Conservation (phyloP, 371 early-diverging fungal species). For the Mucor piriformis region DNA sequence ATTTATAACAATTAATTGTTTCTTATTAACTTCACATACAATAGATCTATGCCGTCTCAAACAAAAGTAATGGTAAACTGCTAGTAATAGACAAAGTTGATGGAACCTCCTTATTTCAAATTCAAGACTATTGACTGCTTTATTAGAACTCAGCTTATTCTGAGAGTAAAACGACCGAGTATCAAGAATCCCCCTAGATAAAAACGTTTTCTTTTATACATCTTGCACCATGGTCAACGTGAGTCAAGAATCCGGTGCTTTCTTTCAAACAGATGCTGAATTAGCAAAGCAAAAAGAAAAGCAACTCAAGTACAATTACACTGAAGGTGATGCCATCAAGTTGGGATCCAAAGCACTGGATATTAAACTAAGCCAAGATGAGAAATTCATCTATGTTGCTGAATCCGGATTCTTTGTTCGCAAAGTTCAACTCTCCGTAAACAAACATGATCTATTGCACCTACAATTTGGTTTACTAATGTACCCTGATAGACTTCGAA, state of each 20-base stretch:
- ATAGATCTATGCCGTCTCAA: too few species aligned
- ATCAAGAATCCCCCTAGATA: too few species aligned
- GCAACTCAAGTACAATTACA: conserved; percentile 65
- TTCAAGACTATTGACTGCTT: too few species aligned
- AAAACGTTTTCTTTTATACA: neutral
- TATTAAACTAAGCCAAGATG: conserved; percentile 33
- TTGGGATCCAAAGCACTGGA: conserved; percentile 68
- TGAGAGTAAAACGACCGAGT: too few species aligned
- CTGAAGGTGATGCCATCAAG: conserved; percentile 63
- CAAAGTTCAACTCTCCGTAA: conserved; percentile 58
- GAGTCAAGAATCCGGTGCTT: conserved; percentile 61
- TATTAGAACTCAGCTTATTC: too few species aligned
- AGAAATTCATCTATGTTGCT: conserved; percentile 54
- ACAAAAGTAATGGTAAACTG: too few species aligned
- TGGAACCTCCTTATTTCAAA: too few species aligned
- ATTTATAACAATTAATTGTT: too few species aligned
- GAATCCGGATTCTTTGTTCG: conserved; percentile 66
- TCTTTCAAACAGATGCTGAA: conserved; percentile 82
- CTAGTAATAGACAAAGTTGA: too few species aligned
- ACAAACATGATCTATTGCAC: neutral
- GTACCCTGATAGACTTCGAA: conserved; percentile 62
- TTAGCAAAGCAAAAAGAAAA: conserved; percentile 58
- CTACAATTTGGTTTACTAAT: too few species aligned
- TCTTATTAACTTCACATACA: too few species aligned
- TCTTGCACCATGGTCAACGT: conserved; percentile 64